Percentiles rank a stretch among this genome's conserved stretches.
Conservation (phyloP, 208 protist genomes). For the Giardia muris region DNA sequence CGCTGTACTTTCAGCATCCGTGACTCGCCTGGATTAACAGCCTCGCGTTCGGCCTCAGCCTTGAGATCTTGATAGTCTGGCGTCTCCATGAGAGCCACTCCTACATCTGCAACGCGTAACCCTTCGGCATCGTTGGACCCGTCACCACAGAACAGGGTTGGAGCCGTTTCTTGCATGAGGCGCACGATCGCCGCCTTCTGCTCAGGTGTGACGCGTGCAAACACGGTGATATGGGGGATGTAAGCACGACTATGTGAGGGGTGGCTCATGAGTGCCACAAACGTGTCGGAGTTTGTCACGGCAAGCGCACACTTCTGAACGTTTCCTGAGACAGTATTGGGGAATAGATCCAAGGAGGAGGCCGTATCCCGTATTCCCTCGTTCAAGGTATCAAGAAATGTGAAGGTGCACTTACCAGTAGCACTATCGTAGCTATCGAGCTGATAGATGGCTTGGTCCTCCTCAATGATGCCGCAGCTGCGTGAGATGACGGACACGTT, state of each 20-base stretch:
- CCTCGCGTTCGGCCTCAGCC: not conserved
- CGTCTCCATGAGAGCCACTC: constrained; percentile 12
- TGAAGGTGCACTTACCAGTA: not conserved
- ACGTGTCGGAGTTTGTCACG: not conserved
- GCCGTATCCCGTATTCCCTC: not conserved
- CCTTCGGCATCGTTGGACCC: not conserved
- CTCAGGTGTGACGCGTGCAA: constrained; percentile 7
- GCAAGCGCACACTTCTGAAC: not conserved
- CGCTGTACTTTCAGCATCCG: not conserved
- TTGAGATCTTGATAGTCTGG: not conserved
- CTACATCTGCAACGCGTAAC: not conserved
- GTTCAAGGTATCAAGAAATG: not conserved
- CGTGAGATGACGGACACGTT: not conserved
- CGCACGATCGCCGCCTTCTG: not conserved
- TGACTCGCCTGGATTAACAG: not conserved
- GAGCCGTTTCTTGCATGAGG: not conserved
- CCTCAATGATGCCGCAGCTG: not conserved
- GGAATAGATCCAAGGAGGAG: not conserved
- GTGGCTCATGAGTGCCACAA: not conserved
- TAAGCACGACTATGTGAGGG: not conserved
- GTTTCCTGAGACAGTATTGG: not conserved
- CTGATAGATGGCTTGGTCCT: not conserved
- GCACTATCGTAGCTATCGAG: not conserved
- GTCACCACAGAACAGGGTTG: not conserved
- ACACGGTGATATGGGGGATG: not conserved